Conservation (phyloP, 805 yeast species). For the Zygosaccharomyces siamensis region DNA sequence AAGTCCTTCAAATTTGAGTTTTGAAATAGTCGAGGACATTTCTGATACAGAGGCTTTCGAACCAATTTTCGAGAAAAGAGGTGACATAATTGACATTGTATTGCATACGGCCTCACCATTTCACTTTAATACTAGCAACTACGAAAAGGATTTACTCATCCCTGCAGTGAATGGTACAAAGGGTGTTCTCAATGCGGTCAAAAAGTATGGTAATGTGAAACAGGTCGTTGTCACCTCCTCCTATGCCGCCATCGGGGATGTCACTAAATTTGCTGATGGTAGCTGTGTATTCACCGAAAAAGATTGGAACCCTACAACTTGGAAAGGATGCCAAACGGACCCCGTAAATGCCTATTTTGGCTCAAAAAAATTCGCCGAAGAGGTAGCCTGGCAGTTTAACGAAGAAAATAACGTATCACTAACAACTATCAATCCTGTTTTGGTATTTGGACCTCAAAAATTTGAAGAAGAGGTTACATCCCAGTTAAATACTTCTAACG, state of each 20-base stretch:
- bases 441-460: conserved; percentile 56
- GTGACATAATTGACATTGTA: conserved; percentile 35
- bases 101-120: conserved; percentile 62
- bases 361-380: conserved; percentile 56
- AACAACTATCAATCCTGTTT: conserved; percentile 49
- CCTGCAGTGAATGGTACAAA: conserved; percentile 57
- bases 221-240: conserved; percentile 54
- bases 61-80: too few relatives aligned
- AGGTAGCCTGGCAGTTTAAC: conserved; percentile 51
- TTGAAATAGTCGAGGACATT: too few relatives aligned
- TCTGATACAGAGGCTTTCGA: too few relatives aligned
- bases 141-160: conserved; percentile 44
- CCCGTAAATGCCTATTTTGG: conserved; percentile 47
- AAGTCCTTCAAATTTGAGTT: too few relatives aligned
- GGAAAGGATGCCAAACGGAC: conserved; percentile 39
- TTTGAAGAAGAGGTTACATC: conserved; percentile 41
- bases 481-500: conserved; percentile 40
- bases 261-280: conserved; percentile 35
- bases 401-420: conserved; percentile 37
- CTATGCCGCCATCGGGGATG: conserved; percentile 41
- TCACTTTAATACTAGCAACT: conserved; percentile 40
- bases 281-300: conserved; percentile 39
- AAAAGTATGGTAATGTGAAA: conserved; percentile 37
- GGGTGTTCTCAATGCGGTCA: conserved; percentile 45
- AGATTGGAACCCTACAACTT: conserved; percentile 50